A percentile compares a stretch with the other conserved stretches of the same genome.
These are phyloP conservation scores for Trametes cinnabarina DNA, from an alignment of 768 basidiomycete species.

Conservation along the genomic window DNA sequence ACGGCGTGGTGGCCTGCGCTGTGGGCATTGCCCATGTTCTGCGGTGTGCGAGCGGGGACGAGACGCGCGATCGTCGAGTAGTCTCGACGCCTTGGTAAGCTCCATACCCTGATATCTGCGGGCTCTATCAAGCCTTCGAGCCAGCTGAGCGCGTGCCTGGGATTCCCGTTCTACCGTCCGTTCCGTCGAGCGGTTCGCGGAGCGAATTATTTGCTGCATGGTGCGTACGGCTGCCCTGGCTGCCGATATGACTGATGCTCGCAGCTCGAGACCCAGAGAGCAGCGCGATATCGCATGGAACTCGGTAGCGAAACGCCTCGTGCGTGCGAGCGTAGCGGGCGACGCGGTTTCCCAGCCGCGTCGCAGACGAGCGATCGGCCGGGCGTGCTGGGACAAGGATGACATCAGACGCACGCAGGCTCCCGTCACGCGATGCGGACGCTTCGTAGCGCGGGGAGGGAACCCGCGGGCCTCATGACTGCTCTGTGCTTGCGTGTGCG, in stretches of 20 bases:
- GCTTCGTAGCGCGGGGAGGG: slow-evolving; percentile 6
- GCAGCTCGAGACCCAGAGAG: background rate
- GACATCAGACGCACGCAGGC: slow-evolving; percentile 4
- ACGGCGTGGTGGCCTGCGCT: background rate
- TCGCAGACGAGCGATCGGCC: background rate
- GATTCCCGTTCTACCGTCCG: background rate
- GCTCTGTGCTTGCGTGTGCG: background rate
- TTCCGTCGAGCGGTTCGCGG: background rate
- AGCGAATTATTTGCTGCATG: background rate
- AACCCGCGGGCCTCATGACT: slow-evolving; percentile 13
- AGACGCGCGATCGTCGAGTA: slow-evolving; percentile 3
- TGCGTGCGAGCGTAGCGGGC: background rate
- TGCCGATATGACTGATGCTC: background rate
- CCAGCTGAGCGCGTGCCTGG: slow-evolving; percentile 8
- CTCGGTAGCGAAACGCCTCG: background rate
- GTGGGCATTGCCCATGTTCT: background rate
- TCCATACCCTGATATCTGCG: background rate
- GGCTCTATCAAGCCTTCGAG: background rate
- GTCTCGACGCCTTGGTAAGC: background rate
- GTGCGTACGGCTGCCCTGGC: background rate
- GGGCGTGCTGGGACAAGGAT: background rate
- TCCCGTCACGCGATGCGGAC: slow-evolving; percentile 3
- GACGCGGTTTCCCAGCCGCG: background rate
- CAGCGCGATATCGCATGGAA: background rate
- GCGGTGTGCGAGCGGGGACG: background rate